A percentile compares a stretch with the other conserved stretches of the same genome.
Conservation (phyloP, 495 filamentous ascomycete species). For the Trypethelium eluteriae region DNA sequence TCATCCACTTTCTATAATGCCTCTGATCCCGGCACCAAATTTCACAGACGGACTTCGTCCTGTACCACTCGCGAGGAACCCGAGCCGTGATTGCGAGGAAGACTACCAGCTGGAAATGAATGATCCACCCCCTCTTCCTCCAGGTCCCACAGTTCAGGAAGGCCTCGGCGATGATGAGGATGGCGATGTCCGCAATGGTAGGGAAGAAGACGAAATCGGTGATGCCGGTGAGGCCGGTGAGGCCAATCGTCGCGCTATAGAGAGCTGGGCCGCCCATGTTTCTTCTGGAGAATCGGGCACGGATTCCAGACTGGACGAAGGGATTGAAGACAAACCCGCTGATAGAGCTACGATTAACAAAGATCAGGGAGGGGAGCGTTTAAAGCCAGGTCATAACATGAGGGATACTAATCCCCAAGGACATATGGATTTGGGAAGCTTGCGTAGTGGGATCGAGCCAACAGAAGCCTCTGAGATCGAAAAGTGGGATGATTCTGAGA, state of each 20-base stretch:
- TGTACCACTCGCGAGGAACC: neutral
- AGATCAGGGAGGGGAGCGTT: neutral
- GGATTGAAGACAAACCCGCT: neutral
- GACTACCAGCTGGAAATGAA: slow-evolving; percentile 3
- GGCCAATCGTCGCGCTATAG: neutral
- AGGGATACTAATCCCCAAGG: neutral
- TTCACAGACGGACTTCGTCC: slow-evolving; percentile 4
- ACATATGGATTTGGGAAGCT: neutral
- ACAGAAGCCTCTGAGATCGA: neutral
- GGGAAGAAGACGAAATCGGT: neutral
- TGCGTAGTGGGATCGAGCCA: neutral
- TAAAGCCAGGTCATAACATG: neutral
- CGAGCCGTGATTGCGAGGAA: neutral
- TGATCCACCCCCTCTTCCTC: neutral
- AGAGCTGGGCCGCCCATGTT: neutral
- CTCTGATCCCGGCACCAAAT: neutral
- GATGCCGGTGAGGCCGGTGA: neutral
- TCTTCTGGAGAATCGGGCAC: neutral
- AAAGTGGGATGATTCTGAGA: neutral
- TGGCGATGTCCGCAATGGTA: neutral
- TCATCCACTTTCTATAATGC: neutral
- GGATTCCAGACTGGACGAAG: neutral
- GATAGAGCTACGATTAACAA: neutral
- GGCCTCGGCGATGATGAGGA: neutral
- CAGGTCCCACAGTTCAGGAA: neutral